Base-by-base conservation (phyloP, 1,284 basidiomycete species). In the Pyrrhoderma lamaoense region DNA sequence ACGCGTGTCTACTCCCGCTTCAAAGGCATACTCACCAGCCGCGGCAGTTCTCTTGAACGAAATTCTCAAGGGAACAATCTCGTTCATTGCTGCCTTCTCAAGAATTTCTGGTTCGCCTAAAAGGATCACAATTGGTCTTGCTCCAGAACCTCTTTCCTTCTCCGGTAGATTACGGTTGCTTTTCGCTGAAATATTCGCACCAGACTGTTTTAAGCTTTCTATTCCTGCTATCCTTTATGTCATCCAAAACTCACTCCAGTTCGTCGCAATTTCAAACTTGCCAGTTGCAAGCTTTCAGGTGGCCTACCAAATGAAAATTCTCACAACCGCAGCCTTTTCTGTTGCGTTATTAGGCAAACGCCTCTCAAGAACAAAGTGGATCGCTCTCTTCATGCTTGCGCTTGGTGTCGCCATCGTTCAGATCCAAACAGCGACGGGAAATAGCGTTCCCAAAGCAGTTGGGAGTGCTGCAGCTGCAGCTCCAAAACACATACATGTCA, bases 251-350 rank as follows among this genome's bases (percentile, higher is more conserved):
- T 93, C 93, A 67, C 75, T 98, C 38, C 94, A 97, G 67, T 97
- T 93, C 68, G 86, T 95, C 54, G 94, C 94, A 13, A 88, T 89
- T 21, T 85, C 87, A 52, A 96, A 97, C 65, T 77, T 98, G 53
- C 89, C 93, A 55, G 92, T 91, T 18, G 92, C 94, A 11, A 94
- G 93, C 16, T 98, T 97, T 71, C 89, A 93, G 66, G 89, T 94
- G 62, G 91, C 88, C 50, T 95, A 95, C 68, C 92, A 95, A 68
- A 93, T 94, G 90, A 95, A 97, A 73, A 96, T 98, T 61, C 81
- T 98, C 56, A 97, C 94, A 23, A 98, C 94, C 9, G 94, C 94
- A 13, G 89, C 85, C 42, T 97, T 95, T 69, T 94, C 90, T 37
- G 93, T 97, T 54, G 64, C 91, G 8, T 74, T 98, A 25, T 77